A percentile compares a stretch with the other conserved stretches of the same genome.
These are phyloP conservation scores for Skeletonema potamos DNA, from an alignment of 108 stramenopile genomes.

Conservation along the genomic window DNA sequence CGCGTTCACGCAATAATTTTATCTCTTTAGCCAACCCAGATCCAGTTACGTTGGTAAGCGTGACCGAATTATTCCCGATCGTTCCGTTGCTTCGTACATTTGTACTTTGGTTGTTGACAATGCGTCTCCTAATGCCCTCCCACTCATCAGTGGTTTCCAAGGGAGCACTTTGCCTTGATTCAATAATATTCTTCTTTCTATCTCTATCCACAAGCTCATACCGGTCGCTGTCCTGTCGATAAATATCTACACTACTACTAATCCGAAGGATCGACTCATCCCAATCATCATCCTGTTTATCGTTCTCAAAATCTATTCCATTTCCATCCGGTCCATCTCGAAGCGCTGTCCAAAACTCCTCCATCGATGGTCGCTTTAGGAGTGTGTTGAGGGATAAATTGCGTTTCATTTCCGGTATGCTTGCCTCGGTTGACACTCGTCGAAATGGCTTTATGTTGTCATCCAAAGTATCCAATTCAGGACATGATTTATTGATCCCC, in stretches of 20 bases:
- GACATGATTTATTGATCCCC: not conserved
- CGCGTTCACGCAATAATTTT: not conserved
- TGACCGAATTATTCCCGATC: not conserved
- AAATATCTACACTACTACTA: not conserved
- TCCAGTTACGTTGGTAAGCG: conserved; percentile 1
- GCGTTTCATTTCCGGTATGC: conserved; percentile 1
- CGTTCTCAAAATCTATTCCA: not conserved
- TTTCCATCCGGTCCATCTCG: conserved; percentile 37
- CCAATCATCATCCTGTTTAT: not conserved
- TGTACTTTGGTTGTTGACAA: not conserved
- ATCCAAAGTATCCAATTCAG: not conserved
- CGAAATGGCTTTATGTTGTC: not conserved
- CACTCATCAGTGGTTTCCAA: conserved; percentile 1
- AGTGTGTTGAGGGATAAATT: not conserved
- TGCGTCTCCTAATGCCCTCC: not conserved
- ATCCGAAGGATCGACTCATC: not conserved
- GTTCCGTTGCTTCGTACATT: not conserved
- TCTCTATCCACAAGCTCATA: conserved; percentile 4
- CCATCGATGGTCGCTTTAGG: conserved; percentile 18
- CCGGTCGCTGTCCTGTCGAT: not conserved
- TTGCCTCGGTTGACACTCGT: conserved; percentile 1
- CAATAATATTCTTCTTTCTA: not conserved
- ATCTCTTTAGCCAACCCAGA: conserved; percentile 6
- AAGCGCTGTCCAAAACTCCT: conserved; percentile 25
- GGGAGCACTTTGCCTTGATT: conserved; percentile 3